Base-by-base conservation (phyloP, 345 rosid species). In the Abelmoschus esculentus region DNA sequence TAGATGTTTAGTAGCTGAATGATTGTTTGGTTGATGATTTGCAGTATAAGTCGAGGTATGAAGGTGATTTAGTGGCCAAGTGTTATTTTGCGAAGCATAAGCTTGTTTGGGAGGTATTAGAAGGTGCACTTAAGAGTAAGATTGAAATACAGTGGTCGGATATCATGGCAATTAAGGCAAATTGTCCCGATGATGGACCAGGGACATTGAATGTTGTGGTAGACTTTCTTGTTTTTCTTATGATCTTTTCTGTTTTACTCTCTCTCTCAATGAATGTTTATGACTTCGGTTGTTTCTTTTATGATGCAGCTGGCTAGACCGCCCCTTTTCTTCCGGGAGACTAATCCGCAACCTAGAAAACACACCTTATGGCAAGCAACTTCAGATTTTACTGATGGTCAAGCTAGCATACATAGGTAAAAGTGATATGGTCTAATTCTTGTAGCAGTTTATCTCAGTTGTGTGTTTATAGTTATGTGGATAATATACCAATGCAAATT, bases 361-460 rank as follows among this genome's bases (percentile, higher is more conserved):
- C 99, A 95, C 78, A 95, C 99, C 34, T 81, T 95, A 82, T 96
- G 98, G 99, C 98, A 96, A 80, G 92, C 99, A 11, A 89, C 99
- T 2, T 83, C 97, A 19, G 99, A 96, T 89, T 96, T 96, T 76
- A 96, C 99, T 10, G 86, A 92, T 75, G 97, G 99, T 15, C 98
- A 92, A 75, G 99, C 99, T 26, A 92, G 96, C 83, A 61, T 77
- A 63, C 82, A 89, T 78, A 86, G 88, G 99, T 96, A 77, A 66
- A 46, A 47, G 52, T 71, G 38, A 4, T 38, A 38, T 22, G 31
- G 11, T 69, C 19, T 54, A 4, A 40, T 40, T 40, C 53, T 44
- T 42, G 13, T 56, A 8, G 22, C 3, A 44, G 50, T 42, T 71
- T 62, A 18, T 49, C 42, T 49, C 7, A n/a, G 44, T 54, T 26